Evolutionary conservation across 2,329 filamentous ascomycete species (phyloP).

Genomic region (Zasmidium citrigriseum): DNA sequence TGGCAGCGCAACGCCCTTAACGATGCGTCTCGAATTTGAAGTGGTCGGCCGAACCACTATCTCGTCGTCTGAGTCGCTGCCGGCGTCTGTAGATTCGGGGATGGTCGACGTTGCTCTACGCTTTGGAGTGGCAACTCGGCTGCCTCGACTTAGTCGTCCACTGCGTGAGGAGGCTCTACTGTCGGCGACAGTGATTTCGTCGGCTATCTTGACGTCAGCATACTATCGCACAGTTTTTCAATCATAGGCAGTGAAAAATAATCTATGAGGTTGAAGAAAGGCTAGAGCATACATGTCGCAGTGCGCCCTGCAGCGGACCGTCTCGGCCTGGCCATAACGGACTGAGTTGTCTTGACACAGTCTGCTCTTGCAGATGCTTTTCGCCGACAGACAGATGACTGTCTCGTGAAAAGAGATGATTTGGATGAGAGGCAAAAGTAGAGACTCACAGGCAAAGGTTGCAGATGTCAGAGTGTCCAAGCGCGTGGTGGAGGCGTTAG

Average conservation of each 20-base stretch:
- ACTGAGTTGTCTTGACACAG: neutral
- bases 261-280: neutral
- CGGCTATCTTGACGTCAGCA: neutral
- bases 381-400: neutral
- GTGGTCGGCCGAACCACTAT: constrained; percentile 11
- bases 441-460: neutral
- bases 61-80: constrained; percentile 16
- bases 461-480: neutral
- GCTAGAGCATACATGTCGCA: constrained; percentile 2
- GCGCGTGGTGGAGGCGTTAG: neutral
- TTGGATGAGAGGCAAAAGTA: neutral
- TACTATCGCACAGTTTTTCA: neutral
- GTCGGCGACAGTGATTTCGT: neutral
- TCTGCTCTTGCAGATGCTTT: neutral
- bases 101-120: neutral
- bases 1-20: constrained; percentile 19
- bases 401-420: neutral
- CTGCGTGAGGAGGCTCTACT: neutral
- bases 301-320: constrained; percentile 8
- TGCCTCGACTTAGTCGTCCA: neutral
- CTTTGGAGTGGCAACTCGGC: constrained; percentile 6
- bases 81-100: neutral
- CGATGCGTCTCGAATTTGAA: constrained; percentile 9
- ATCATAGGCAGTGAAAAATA: neutral
- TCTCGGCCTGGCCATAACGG: constrained; percentile 8